Conservation (phyloP, 805 yeast genomes). For the Yarrowia sp. region DNA sequence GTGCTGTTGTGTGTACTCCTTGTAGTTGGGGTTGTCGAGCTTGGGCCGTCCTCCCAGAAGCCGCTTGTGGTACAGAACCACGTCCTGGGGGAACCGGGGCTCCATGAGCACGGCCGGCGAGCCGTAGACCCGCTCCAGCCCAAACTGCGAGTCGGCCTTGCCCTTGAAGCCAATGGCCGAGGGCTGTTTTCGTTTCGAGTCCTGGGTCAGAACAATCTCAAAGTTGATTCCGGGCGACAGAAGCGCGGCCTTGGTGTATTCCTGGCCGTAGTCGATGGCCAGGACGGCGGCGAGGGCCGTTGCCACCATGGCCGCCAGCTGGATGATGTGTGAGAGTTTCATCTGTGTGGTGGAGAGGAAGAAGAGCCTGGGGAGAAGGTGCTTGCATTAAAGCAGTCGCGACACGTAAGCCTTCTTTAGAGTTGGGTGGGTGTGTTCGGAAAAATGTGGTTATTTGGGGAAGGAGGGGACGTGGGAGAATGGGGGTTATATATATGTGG, state of each 20-base stretch:
- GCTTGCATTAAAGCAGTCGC: background rate
- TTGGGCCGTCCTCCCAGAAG: conserved; percentile 61
- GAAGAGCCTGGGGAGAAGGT: background rate
- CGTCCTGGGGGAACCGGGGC: conserved; percentile 73
- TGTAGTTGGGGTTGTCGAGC: conserved; percentile 54
- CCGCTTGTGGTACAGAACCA: conserved; percentile 71
- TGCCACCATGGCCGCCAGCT: conserved; percentile 40
- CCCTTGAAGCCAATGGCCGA: conserved; percentile 73
- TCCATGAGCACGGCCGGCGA: conserved; percentile 72
- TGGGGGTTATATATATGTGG: too few relatives aligned
- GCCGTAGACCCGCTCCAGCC: conserved; percentile 74
- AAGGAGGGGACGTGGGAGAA: too few relatives aligned
- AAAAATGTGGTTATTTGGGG: too few relatives aligned
- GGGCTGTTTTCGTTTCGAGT: conserved; percentile 88
- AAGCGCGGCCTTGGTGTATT: conserved; percentile 82
- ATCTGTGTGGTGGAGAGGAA: conserved; percentile 1
- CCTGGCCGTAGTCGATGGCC: conserved; percentile 90
- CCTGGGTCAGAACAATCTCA: conserved; percentile 87
- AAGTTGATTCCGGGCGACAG: conserved; percentile 91
- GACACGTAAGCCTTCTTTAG: conserved; percentile 26
- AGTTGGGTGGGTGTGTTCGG: background rate
- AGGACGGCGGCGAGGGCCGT: conserved; percentile 64
- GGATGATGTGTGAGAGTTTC: conserved; percentile 25
- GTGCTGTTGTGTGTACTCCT: conserved; percentile 56
- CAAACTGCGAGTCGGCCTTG: conserved; percentile 27